A percentile compares a stretch with the other conserved stretches of the same genome.
Conservation (phyloP, 2,329 filamentous ascomycete species). For the Pseudogymnoascus sp. region DNA sequence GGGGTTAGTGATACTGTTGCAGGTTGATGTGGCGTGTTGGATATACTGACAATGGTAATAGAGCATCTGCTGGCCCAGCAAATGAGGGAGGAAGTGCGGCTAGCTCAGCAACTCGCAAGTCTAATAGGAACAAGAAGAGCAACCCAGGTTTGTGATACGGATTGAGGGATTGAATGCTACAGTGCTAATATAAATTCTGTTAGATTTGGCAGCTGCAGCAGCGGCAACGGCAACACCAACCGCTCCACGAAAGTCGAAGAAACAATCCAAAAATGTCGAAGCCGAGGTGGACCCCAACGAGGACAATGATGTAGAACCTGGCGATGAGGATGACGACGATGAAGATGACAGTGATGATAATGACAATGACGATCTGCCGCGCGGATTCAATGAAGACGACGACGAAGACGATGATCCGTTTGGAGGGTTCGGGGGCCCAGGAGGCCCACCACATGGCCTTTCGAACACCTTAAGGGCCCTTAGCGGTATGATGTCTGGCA, state of each 20-base stretch:
- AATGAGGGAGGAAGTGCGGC: constrained; percentile 51
- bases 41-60: constrained; percentile 31
- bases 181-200: background rate
- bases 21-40: constrained; percentile 10
- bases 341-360: constrained; percentile 57
- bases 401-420: constrained; percentile 57
- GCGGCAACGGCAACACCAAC: constrained; percentile 19
- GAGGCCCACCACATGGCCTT: constrained; percentile 56
- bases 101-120: constrained; percentile 63
- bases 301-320: constrained; percentile 37
- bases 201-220: constrained; percentile 6
- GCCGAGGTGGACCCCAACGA: constrained; percentile 56
- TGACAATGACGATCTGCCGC: constrained; percentile 34
- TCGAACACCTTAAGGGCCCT: constrained; percentile 78
- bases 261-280: constrained; percentile 60
- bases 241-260: constrained; percentile 45
- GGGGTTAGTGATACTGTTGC: constrained; percentile 45
- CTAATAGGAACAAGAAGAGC: constrained; percentile 62
- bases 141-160: constrained; percentile 38
- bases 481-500: constrained; percentile 85
- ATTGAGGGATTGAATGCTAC: background rate
- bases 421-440: constrained; percentile 59
- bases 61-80: constrained; percentile 57
- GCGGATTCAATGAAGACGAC: constrained; percentile 39
- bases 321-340: constrained; percentile 46